Evolutionary conservation across 768 basidiomycete genomes (phyloP).

Genomic region (Pisolithus tinctorius): DNA sequence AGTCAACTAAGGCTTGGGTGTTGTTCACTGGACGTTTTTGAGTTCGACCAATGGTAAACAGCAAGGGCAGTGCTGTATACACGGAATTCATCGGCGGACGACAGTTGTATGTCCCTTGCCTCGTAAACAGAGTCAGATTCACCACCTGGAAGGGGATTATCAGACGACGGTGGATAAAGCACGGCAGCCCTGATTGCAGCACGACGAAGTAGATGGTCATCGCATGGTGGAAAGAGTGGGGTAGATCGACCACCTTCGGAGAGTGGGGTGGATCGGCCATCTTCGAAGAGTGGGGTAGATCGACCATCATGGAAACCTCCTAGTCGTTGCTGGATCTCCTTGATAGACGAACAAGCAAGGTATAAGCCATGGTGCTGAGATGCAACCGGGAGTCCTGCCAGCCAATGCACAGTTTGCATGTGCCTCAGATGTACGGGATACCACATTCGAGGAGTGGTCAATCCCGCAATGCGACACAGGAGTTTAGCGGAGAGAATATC

Average conservation of each 20-base stretch:
- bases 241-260: no score
- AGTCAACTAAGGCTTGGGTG: neutral
- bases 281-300: slow-evolving; percentile 1
- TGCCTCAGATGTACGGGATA: slow-evolving; percentile 27
- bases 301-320: slow-evolving; percentile 5
- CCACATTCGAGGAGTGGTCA: slow-evolving; percentile 28
- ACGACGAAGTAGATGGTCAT: slow-evolving; percentile 9
- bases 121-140: slow-evolving; percentile 2
- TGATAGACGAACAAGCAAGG: slow-evolving; percentile 16
- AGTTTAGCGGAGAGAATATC: slow-evolving; percentile 19
- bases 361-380: slow-evolving; percentile 26
- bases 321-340: slow-evolving; percentile 11
- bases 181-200: slow-evolving; percentile 8
- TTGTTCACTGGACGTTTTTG: neutral
- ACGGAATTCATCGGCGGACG: slow-evolving; percentile 5
- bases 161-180: slow-evolving; percentile 9
- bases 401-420: slow-evolving; percentile 34
- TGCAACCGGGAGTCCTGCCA: slow-evolving; percentile 9
- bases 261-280: no score
- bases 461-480: slow-evolving; percentile 23
- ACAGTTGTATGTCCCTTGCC: slow-evolving; percentile 5
- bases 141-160: neutral
- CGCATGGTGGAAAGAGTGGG: slow-evolving; percentile 8
- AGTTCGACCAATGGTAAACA: slow-evolving; percentile 1
- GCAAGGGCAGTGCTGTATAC: slow-evolving; percentile 6